Evolutionary conservation across 768 basidiomycete genomes (phyloP).

Genomic region (Lactarius pseudohatsudake): DNA sequence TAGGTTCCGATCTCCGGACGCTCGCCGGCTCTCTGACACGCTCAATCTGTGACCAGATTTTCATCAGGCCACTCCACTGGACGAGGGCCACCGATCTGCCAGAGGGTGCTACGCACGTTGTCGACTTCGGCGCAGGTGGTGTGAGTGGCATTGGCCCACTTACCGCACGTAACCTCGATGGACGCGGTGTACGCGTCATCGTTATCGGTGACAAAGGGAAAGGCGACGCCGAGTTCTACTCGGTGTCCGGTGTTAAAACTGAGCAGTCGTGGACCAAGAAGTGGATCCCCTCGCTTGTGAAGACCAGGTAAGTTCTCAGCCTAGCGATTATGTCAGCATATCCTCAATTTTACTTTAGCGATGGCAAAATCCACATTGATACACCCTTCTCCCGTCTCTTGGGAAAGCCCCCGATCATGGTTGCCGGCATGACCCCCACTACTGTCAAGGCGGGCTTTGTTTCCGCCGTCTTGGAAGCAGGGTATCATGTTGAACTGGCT

Average conservation of each 20-base stretch:
- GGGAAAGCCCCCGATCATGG: slow-evolving; percentile 98
- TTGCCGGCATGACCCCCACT: slow-evolving; percentile 98
- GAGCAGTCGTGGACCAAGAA: slow-evolving; percentile 94
- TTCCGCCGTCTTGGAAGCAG: slow-evolving; percentile 86
- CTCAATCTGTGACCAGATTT: slow-evolving; percentile 91
- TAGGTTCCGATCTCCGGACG: slow-evolving; percentile 83
- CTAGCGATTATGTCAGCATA: not conserved
- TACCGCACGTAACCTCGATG: slow-evolving; percentile 88
- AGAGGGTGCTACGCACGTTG: slow-evolving; percentile 84
- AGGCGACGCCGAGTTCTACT: slow-evolving; percentile 84
- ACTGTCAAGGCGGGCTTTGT: slow-evolving; percentile 97
- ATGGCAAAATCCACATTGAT: slow-evolving; percentile 90
- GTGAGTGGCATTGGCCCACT: slow-evolving; percentile 89
- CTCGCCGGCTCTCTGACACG: slow-evolving; percentile 72
- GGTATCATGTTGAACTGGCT: slow-evolving; percentile 95
- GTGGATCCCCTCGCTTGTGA: slow-evolving; percentile 81
- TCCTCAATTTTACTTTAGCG: slow-evolving; percentile 47
- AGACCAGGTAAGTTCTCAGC: slow-evolving; percentile 64
- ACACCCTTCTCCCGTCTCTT: slow-evolving; percentile 95
- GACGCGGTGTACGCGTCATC: slow-evolving; percentile 88
- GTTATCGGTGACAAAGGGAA: slow-evolving; percentile 89
- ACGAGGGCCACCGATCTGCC: slow-evolving; percentile 87
- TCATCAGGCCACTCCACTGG: slow-evolving; percentile 92
- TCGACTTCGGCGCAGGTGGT: slow-evolving; percentile 97
- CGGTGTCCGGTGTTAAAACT: slow-evolving; percentile 57